Conservation (phyloP, 176 grass and related monocot genomes). For the Hsuehochloa calcarea region DNA sequence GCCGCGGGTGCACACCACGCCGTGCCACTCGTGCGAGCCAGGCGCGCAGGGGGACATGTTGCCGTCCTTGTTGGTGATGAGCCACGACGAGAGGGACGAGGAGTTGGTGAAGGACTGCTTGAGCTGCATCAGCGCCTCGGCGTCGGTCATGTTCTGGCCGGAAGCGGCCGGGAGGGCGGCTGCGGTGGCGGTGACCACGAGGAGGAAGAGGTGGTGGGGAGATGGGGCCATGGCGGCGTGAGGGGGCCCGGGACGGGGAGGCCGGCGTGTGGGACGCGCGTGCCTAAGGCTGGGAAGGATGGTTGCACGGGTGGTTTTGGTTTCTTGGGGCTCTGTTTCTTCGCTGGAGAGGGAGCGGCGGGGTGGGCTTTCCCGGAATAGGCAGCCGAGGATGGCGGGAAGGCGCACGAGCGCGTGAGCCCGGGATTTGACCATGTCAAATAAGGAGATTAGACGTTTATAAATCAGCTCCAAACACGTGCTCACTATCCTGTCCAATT, state of each 20-base stretch:
- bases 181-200: not conserved
- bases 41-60: constrained; percentile 45
- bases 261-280: constrained; percentile 42
- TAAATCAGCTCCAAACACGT: no score
- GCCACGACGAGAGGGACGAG: constrained; percentile 70
- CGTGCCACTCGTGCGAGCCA: constrained; percentile 48
- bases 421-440: not conserved
- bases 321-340: constrained; percentile 31
- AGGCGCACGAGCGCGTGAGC: constrained; percentile 2
- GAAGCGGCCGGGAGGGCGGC: not conserved
- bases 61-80: constrained; percentile 31
- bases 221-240: constrained; percentile 41
- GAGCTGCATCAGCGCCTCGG: constrained; percentile 58
- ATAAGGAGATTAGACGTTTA: not conserved
- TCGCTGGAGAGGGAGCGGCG: not conserved
- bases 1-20: constrained; percentile 57
- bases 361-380: constrained; percentile 27
- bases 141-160: constrained; percentile 25
- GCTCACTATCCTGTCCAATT: no score
- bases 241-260: constrained; percentile 32
- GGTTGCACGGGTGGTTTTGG: constrained; percentile 31
- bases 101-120: constrained; percentile 77
- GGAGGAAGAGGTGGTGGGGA: constrained; percentile 1
- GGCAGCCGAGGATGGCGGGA: constrained; percentile 41
- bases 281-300: constrained; percentile 32